Conservation (phyloP, 805 yeast species). For the Lipomyces starkeyi region DNA sequence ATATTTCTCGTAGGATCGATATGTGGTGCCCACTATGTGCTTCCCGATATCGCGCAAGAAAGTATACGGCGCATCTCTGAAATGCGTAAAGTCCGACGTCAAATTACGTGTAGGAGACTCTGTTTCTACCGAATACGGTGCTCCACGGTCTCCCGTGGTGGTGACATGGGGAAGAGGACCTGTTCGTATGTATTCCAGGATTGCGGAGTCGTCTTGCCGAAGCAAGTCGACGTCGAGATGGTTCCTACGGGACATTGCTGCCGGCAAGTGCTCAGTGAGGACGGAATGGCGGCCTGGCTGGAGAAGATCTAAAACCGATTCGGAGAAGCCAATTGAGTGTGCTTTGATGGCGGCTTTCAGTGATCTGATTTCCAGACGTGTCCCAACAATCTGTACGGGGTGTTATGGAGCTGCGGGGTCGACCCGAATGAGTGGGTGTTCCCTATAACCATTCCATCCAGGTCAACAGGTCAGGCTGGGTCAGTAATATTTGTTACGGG, state of each 20-base stretch:
- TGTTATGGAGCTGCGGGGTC: background rate
- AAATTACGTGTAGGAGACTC: slow-evolving; percentile 41
- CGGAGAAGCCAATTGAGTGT: background rate
- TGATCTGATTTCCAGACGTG: background rate
- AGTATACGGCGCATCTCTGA: slow-evolving; percentile 48
- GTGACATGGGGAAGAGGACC: background rate
- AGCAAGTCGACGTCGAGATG: slow-evolving; percentile 32
- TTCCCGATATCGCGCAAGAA: slow-evolving; percentile 44
- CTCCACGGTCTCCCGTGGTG: background rate
- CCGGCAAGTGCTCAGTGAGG: background rate
- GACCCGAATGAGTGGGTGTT: background rate
- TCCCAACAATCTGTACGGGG: background rate
- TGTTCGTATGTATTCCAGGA: slow-evolving; percentile 32
- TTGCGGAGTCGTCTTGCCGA: slow-evolving; percentile 30
- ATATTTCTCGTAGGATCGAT: slow-evolving; percentile 49
- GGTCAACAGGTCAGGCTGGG: no score
- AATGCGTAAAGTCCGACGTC: slow-evolving; percentile 45
- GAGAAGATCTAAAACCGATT: background rate
- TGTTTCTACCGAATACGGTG: slow-evolving; percentile 11
- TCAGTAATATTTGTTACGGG: no score
- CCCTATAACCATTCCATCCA: no score
- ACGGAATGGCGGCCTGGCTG: background rate
- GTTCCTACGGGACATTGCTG: slow-evolving; percentile 15
- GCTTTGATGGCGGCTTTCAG: background rate
- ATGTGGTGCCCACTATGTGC: slow-evolving; percentile 46